phyloP scores from a whole-genome alignment of 2,329 filamentous ascomycete species.

The Huntiella abstrusa region DNA sequence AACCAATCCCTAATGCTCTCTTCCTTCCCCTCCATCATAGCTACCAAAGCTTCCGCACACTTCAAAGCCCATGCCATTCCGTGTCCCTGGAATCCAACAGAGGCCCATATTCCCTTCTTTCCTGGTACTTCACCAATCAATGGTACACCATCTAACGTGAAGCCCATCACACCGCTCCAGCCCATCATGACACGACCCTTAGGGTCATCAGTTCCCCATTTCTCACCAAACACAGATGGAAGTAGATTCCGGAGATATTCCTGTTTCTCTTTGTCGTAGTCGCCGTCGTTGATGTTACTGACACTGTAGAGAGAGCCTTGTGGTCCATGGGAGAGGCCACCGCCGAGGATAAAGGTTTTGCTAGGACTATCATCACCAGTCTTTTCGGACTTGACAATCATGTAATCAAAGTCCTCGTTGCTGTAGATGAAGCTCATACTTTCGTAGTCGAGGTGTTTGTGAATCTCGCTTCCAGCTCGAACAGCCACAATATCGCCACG shows the following conservation, averaged over 20 bases:
- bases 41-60: conserved; percentile 35
- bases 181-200: conserved; percentile 24
- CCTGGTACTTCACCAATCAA: conserved; percentile 30
- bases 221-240: conserved; percentile 30
- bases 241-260: conserved; percentile 26
- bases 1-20: conserved; percentile 26
- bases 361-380: conserved; percentile 22
- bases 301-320: conserved; percentile 28
- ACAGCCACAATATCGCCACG: conserved; percentile 11
- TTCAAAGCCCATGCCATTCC: conserved; percentile 47
- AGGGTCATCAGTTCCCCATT: conserved; percentile 24
- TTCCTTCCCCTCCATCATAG: conserved; percentile 28
- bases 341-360: conserved; percentile 40
- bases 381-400: conserved; percentile 35
- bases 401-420: conserved; percentile 42
- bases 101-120: conserved; percentile 31
- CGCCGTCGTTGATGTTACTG: conserved; percentile 37
- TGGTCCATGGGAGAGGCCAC: conserved; percentile 27
- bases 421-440: conserved; percentile 35
- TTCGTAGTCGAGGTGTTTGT: conserved; percentile 23
- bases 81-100: conserved; percentile 45
- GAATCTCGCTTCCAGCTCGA: neutral
- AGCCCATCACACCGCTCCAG: conserved; percentile 41
- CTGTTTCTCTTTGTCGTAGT: conserved; percentile 30
- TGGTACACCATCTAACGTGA: conserved; percentile 32